These are phyloP conservation scores for Didymosphaeria variabile DNA, from an alignment of 2,329 filamentous ascomycete species.

Conservation along the genomic window DNA sequence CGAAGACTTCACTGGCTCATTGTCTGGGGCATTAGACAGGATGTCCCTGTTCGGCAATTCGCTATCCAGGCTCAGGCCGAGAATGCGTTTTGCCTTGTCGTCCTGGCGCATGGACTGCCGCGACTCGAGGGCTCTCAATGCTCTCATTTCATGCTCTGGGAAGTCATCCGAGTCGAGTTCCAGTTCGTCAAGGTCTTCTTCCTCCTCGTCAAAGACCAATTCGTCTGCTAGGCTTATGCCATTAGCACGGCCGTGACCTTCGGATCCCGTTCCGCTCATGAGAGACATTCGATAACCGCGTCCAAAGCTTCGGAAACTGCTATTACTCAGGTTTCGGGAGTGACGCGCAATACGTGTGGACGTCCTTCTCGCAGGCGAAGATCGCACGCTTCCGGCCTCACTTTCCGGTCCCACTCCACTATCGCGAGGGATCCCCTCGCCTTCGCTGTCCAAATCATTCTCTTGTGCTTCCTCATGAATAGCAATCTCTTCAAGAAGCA, in stretches of 20 bases:
- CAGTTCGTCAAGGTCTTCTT: constrained; percentile 60
- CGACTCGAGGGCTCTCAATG: constrained; percentile 50
- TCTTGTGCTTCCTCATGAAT: constrained; percentile 65
- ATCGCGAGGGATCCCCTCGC: constrained; percentile 69
- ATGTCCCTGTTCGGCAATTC: constrained; percentile 36
- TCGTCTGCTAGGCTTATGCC: constrained; percentile 89
- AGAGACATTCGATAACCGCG: constrained; percentile 76
- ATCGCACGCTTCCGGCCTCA: constrained; percentile 77
- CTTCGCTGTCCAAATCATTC: constrained; percentile 63
- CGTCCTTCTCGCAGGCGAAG: constrained; percentile 63
- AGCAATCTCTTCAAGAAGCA: constrained; percentile 86
- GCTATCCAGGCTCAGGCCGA: constrained; percentile 50
- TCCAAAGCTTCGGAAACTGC: constrained; percentile 60
- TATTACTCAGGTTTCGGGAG: constrained; percentile 65
- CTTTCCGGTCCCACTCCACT: constrained; percentile 63
- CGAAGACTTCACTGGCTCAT: constrained; percentile 33
- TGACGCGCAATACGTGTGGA: constrained; percentile 58
- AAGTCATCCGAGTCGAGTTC: constrained; percentile 75
- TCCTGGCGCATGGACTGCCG: constrained; percentile 53
- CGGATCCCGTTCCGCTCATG: constrained; percentile 64
- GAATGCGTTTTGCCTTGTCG: constrained; percentile 57
- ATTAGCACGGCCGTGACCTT: constrained; percentile 65
- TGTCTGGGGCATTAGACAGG: constrained; percentile 29
- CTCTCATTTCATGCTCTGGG: constrained; percentile 53
- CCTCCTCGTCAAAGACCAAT: constrained; percentile 84